Conservation (phyloP, 176 grass and related monocot genomes). For the Triticum timopheevii region DNA sequence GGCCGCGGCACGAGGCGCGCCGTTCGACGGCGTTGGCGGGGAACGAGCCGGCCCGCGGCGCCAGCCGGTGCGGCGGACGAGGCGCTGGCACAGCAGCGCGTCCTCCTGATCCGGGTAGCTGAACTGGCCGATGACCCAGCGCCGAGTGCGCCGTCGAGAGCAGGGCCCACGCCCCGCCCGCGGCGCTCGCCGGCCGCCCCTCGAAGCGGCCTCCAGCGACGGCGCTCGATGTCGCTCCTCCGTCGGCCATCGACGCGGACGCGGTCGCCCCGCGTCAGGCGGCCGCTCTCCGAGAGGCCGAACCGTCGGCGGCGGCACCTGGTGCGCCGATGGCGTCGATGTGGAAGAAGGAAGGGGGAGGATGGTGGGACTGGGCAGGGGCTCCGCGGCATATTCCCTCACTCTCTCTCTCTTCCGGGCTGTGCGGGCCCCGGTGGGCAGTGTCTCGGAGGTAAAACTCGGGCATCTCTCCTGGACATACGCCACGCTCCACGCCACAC, state of each 20-base stretch:
- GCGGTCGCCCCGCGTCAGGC: background rate
- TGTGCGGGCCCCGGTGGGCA: no score
- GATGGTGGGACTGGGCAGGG: no score
- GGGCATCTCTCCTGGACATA: no score
- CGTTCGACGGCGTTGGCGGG: background rate
- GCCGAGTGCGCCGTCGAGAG: no score
- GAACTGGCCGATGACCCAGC: no score
- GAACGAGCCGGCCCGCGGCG: background rate
- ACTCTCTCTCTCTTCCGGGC: no score
- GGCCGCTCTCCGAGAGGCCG: background rate
- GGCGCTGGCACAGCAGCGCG: background rate
- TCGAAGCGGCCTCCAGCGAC: background rate
- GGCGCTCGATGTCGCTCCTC: background rate
- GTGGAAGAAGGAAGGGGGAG: background rate
- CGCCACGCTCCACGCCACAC: no score
- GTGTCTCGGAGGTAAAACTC: no score
- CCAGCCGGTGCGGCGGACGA: background rate
- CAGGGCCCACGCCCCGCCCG: no score
- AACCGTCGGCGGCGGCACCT: background rate
- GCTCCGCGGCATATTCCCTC: no score
- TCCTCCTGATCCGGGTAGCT: constrained; percentile 11
- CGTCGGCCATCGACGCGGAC: no score
- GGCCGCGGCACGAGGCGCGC: background rate
- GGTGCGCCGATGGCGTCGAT: background rate
- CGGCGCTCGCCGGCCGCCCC: no score